Evolutionary conservation across 345 rosid genomes (phyloP).

Genomic region (Salix purpurea): DNA sequence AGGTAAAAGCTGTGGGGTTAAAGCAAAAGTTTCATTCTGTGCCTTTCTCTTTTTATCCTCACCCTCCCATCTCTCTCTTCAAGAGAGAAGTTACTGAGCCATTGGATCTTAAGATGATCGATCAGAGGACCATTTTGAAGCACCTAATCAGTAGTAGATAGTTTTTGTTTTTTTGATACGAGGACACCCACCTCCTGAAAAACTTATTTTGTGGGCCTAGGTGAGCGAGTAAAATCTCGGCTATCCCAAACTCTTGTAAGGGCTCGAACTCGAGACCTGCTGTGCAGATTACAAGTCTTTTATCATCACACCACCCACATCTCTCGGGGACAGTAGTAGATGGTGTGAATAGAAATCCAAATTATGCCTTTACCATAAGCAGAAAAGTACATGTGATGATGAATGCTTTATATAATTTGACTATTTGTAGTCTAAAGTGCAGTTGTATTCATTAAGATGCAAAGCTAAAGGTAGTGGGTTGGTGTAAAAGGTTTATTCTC

Average conservation of each 20-base stretch:
- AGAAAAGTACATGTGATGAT: slow-evolving; percentile 8
- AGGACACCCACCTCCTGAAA: too few relatives aligned
- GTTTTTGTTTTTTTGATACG: too few relatives aligned
- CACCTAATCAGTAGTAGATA: background rate
- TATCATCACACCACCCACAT: too few relatives aligned
- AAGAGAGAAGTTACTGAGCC: slow-evolving; percentile 7
- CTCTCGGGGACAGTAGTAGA: background rate
- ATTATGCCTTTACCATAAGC: slow-evolving; percentile 7
- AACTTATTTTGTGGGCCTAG: too few relatives aligned
- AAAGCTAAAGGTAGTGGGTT: slow-evolving; percentile 37
- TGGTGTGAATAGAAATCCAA: slow-evolving; percentile 14
- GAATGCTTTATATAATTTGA: slow-evolving; percentile 26
- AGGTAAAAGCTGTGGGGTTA: slow-evolving; percentile 17
- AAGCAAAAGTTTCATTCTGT: slow-evolving; percentile 13
- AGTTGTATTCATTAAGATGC: slow-evolving; percentile 40
- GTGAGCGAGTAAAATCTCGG: too few relatives aligned
- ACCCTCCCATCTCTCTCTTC: slow-evolving; percentile 4
- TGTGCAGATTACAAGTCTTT: too few relatives aligned
- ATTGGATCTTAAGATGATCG: slow-evolving; percentile 19
- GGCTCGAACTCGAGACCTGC: too few relatives aligned
- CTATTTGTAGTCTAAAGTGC: slow-evolving; percentile 39
- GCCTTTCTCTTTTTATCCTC: slow-evolving; percentile 14
- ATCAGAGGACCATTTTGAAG: slow-evolving; percentile 2
- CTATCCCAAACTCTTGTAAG: fast-evolving
- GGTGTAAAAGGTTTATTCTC: slow-evolving; percentile 16